Conservation (phyloP, 352 stramenopile species). For the Pythium myriotylum region DNA sequence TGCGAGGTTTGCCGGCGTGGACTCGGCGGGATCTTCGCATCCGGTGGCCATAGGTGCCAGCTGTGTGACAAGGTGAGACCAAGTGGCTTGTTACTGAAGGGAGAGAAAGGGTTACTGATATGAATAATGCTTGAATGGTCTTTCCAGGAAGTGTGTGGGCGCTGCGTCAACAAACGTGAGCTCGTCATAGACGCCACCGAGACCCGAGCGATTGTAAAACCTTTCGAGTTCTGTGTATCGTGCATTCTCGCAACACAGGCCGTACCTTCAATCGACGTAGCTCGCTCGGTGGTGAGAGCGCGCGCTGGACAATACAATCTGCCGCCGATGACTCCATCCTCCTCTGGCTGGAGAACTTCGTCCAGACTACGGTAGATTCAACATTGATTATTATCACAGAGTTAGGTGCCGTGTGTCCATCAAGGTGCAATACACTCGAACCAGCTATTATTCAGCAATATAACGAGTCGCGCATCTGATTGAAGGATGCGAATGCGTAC, state of each 20-base stretch:
- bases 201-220: neutral
- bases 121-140: neutral
- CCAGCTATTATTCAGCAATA: too few relatives aligned
- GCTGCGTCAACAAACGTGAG: slow-evolving; percentile 11
- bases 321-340: too few relatives aligned
- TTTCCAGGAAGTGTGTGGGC: slow-evolving; percentile 2
- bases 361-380: too few relatives aligned
- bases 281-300: too few relatives aligned
- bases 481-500: too few relatives aligned
- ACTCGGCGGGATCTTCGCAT: slow-evolving; percentile 15
- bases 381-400: too few relatives aligned
- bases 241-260: slow-evolving; percentile 8
- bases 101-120: neutral
- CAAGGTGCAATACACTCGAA: too few relatives aligned
- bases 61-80: slow-evolving; percentile 17
- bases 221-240: slow-evolving; percentile 18
- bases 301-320: too few relatives aligned
- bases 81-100: neutral
- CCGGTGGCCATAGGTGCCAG: slow-evolving; percentile 12
- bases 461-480: too few relatives aligned
- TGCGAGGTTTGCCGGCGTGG: slow-evolving; percentile 10
- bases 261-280: too few relatives aligned
- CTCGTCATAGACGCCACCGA: slow-evolving; percentile 12
- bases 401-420: too few relatives aligned
- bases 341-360: too few relatives aligned